Percentiles rank a stretch among this genome's conserved stretches.
These are phyloP conservation scores for Boletus rufocinnamomeus DNA, from an alignment of 768 basidiomycete species.

Conservation along the genomic window DNA sequence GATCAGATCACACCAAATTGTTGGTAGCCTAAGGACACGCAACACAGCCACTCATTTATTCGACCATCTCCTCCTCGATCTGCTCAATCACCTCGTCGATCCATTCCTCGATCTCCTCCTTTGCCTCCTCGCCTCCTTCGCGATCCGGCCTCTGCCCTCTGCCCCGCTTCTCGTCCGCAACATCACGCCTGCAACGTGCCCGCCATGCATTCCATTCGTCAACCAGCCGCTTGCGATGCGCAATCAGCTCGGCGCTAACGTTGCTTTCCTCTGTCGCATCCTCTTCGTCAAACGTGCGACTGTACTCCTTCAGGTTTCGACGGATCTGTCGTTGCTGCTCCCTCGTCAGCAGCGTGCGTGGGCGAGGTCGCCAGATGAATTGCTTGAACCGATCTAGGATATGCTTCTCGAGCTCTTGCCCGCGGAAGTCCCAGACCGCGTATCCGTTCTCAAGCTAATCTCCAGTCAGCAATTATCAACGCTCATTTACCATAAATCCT, in stretches of 20 bases:
- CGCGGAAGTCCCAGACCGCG: conserved; percentile 97
- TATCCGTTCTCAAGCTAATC: conserved; percentile 92
- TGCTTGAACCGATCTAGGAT: conserved; percentile 97
- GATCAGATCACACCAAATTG: conserved; percentile 25
- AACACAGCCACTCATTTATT: conserved; percentile 39
- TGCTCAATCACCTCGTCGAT: conserved; percentile 93
- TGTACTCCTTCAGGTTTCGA: conserved; percentile 89
- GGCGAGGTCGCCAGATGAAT: conserved; percentile 98
- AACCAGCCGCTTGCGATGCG: conserved; percentile 85
- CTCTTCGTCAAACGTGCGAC: conserved; percentile 91
- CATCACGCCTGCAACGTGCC: conserved; percentile 61
- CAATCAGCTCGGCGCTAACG: conserved; percentile 91
- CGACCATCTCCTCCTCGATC: conserved; percentile 76
- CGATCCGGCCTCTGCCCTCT: conserved; percentile 36
- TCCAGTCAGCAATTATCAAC: conserved; percentile 12
- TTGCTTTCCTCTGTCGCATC: conserved; percentile 95
- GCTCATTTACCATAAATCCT: conserved; percentile 30
- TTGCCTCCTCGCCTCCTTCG: conserved; percentile 54
- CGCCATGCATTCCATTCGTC: conserved; percentile 99
- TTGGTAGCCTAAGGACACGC: background rate
- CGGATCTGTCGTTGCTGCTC: conserved; percentile 87
- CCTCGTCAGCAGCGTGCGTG: conserved; percentile 79
- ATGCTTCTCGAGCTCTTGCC: conserved; percentile 89
- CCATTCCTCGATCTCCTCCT: conserved; percentile 94
- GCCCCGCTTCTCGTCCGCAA: conserved; percentile 55